Evolutionary conservation across 2,329 filamentous ascomycete species (phyloP).

Genomic region (Phialophora tarda): DNA sequence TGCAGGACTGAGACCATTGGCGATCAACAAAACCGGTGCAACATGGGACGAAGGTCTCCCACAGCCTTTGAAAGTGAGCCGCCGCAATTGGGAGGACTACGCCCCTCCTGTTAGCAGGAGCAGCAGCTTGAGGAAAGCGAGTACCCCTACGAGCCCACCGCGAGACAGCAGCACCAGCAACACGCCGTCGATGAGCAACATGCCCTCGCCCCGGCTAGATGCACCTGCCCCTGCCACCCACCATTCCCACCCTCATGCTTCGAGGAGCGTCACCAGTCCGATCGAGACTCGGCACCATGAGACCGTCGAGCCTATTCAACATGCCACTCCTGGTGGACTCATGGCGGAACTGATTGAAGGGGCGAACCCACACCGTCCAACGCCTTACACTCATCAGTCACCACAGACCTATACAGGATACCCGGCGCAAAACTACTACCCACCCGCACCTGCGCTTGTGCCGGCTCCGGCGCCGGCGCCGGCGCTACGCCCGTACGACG

Average conservation of each 20-base stretch:
- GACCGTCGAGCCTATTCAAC: slow-evolving; percentile 22
- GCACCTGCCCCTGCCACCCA: slow-evolving; percentile 5
- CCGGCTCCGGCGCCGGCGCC: not conserved
- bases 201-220: slow-evolving; percentile 22
- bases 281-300: slow-evolving; percentile 16
- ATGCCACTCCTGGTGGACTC: slow-evolving; percentile 31
- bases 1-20: slow-evolving; percentile 27
- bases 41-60: slow-evolving; percentile 39
- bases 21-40: slow-evolving; percentile 32
- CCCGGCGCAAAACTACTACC: slow-evolving; percentile 19
- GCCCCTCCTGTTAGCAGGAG: slow-evolving; percentile 29
- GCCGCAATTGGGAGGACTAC: slow-evolving; percentile 37
- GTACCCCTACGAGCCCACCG: slow-evolving; percentile 11
- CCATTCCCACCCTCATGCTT: slow-evolving; percentile 19
- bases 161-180: slow-evolving; percentile 23
- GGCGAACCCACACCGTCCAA: slow-evolving; percentile 16
- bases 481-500: slow-evolving; percentile 3
- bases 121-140: slow-evolving; percentile 24
- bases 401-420: slow-evolving; percentile 21
- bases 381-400: slow-evolving; percentile 13
- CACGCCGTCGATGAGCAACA: slow-evolving; percentile 22
- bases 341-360: slow-evolving; percentile 39
- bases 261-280: slow-evolving; percentile 28
- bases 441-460: not conserved
- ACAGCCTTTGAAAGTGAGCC: slow-evolving; percentile 30